Percentiles rank a stretch among this genome's conserved stretches.
phyloP scores from a whole-genome alignment of 805 yeast genomes.

The Wickerhamomyces bisporus region DNA sequence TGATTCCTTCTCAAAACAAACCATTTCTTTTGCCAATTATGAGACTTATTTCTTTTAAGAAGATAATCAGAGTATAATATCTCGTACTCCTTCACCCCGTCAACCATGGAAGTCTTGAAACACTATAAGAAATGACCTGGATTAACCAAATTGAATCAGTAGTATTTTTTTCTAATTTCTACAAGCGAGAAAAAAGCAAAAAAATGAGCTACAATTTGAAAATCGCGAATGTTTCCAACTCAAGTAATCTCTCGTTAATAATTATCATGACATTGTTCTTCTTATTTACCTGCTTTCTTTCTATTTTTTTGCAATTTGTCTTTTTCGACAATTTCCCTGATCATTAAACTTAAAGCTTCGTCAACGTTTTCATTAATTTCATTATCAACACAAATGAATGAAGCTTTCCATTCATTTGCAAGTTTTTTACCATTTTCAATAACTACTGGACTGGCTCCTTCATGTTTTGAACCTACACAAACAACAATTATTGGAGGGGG shows the following conservation, averaged over 20 bases:
- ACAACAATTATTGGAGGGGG: conserved; percentile 66
- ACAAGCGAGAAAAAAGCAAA: too few species aligned
- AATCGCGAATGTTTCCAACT: too few species aligned
- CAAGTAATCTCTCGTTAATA: too few species aligned
- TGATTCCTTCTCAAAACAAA: conserved; percentile 34
- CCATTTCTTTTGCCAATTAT: conserved; percentile 37
- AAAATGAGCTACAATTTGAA: too few species aligned
- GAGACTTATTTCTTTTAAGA: conserved; percentile 28
- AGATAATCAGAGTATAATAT: conserved; percentile 26
- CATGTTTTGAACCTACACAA: conserved; percentile 57
- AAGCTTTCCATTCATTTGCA: conserved; percentile 59
- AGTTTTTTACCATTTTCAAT: conserved; percentile 52
- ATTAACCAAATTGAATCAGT: too few species aligned
- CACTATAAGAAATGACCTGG: too few species aligned
- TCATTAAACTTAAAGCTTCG: conserved; percentile 48
- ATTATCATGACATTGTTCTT: too few species aligned
- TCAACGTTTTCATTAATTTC: conserved; percentile 47
- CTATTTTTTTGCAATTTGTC: conserved; percentile 24
- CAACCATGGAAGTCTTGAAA: too few species aligned
- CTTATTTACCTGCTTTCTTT: conserved; percentile 5
- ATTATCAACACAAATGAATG: conserved; percentile 60
- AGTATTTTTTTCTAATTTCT: too few species aligned
- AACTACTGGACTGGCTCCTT: conserved; percentile 53
- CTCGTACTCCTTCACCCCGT: conserved; percentile 2
- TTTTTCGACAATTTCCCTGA: conserved; percentile 55